Percentiles rank a stretch among this genome's conserved stretches.
These are phyloP conservation scores for Pythium biforme DNA, from an alignment of 352 stramenopile genomes.

Conservation along the genomic window DNA sequence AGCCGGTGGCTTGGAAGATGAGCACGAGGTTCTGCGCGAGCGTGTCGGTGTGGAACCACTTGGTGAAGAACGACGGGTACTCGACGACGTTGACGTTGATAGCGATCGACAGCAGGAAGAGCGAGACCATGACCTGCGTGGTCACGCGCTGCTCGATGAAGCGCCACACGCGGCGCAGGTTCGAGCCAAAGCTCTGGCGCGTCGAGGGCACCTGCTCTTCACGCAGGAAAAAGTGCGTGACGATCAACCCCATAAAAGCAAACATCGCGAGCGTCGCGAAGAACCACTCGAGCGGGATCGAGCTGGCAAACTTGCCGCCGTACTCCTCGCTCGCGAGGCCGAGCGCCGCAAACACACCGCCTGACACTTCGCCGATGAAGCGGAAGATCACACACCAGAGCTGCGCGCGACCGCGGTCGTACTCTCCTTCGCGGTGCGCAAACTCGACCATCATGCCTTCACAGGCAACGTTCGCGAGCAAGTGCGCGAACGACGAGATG, in stretches of 20 bases:
- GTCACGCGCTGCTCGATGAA: conserved; percentile 30
- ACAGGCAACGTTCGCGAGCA: conserved; percentile 24
- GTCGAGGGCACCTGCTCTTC: conserved; percentile 21
- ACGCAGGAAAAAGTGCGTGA: conserved; percentile 23
- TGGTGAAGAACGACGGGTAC: conserved; percentile 12
- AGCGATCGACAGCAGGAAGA: conserved; percentile 20
- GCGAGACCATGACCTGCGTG: conserved; percentile 26
- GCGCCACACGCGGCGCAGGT: conserved; percentile 26
- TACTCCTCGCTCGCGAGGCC: conserved; percentile 22
- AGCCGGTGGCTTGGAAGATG: conserved; percentile 21
- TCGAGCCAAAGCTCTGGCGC: conserved; percentile 19
- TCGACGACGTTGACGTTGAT: conserved; percentile 17
- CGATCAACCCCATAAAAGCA: conserved; percentile 11
- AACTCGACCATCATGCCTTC: conserved; percentile 37
- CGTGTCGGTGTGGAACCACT: conserved; percentile 16
- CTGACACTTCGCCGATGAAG: conserved; percentile 26
- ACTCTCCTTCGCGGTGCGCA: conserved; percentile 30
- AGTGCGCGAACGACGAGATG: conserved; percentile 26
- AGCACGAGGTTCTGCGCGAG: conserved; percentile 19
- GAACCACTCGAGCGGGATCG: conserved; percentile 23
- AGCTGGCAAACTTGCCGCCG: conserved; percentile 23
- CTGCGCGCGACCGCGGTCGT: conserved; percentile 29
- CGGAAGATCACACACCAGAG: conserved; percentile 21
- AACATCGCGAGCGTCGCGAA: conserved; percentile 19
- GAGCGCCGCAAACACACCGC: conserved; percentile 10